Evolutionary conservation across 768 basidiomycete species (phyloP).

Genomic region (Nidularia pulvinata): DNA sequence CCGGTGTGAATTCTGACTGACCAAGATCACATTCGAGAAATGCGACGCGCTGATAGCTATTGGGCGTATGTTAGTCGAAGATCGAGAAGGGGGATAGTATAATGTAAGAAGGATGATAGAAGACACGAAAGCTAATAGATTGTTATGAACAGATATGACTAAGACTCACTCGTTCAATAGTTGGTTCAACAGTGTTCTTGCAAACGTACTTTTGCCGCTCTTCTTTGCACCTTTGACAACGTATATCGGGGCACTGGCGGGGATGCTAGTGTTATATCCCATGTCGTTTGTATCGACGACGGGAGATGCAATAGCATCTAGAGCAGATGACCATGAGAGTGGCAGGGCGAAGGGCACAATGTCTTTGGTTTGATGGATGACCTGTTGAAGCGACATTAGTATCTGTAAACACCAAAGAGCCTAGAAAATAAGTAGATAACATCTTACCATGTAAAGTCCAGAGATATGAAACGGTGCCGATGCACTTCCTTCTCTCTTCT

Average conservation of each 20-base stretch:
- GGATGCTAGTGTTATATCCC: neutral
- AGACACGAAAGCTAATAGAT: too few relatives aligned
- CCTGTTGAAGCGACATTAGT: conserved; percentile 17
- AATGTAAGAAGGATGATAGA: too few relatives aligned
- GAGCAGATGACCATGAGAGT: conserved; percentile 33
- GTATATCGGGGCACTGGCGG: conserved; percentile 29
- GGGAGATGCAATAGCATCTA: conserved; percentile 15
- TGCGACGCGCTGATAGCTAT: conserved; percentile 79
- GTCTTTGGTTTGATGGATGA: conserved; percentile 32
- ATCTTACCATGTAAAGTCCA: conserved; percentile 47
- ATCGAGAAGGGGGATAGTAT: too few relatives aligned
- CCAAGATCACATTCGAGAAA: conserved; percentile 93
- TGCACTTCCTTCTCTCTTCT: conserved; percentile 21
- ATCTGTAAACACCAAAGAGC: neutral
- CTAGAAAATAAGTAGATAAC: neutral
- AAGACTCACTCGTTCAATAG: conserved; percentile 54
- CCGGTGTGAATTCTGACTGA: conserved; percentile 91
- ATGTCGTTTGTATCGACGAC: neutral
- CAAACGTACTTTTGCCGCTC: conserved; percentile 90
- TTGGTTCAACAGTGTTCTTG: conserved; percentile 69
- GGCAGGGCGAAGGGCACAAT: conserved; percentile 33
- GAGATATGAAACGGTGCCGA: conserved; percentile 42
- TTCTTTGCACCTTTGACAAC: conserved; percentile 87
- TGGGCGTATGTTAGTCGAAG: too few relatives aligned
- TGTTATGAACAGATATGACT: neutral